Conservation (phyloP, 2,329 filamentous ascomycete species). For the Knufia petricola region DNA sequence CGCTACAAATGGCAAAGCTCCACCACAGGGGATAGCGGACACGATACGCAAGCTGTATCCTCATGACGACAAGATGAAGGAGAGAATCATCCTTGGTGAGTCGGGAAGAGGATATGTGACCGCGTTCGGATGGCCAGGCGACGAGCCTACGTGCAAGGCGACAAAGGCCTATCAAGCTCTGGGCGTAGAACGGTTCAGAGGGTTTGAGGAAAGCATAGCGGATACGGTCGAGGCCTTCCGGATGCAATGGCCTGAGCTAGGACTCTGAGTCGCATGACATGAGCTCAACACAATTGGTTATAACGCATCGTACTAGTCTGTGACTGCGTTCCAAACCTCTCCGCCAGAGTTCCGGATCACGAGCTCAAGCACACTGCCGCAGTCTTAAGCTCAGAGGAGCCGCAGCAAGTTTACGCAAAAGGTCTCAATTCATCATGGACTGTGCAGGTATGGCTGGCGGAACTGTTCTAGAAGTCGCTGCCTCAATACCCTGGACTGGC, state of each 20-base stretch:
- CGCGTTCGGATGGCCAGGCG: background rate
- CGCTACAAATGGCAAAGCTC: slow-evolving; percentile 19
- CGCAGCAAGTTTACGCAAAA: no score
- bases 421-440: no score
- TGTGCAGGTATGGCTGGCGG: no score
- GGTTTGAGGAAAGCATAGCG: slow-evolving; percentile 18
- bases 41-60: slow-evolving; percentile 12
- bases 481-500: no score
- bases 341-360: no score
- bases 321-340: no score
- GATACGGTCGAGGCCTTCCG: slow-evolving; percentile 21
- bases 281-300: no score
- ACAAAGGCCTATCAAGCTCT: slow-evolving; percentile 18
- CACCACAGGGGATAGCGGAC: slow-evolving; percentile 23
- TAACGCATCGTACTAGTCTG: no score
- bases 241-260: slow-evolving; percentile 15
- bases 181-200: slow-evolving; percentile 18
- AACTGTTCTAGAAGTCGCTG: no score
- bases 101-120: slow-evolving; percentile 16
- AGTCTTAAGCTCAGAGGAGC: no score
- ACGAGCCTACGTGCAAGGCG: slow-evolving; percentile 6
- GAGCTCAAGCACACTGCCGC: no score
- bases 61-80: slow-evolving; percentile 10
- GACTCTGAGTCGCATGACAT: background rate
- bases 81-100: slow-evolving; percentile 18